A percentile compares a stretch with the other conserved stretches of the same genome.
phyloP scores from a whole-genome alignment of 768 basidiomycete species.

The Mrakia blollopis region DNA sequence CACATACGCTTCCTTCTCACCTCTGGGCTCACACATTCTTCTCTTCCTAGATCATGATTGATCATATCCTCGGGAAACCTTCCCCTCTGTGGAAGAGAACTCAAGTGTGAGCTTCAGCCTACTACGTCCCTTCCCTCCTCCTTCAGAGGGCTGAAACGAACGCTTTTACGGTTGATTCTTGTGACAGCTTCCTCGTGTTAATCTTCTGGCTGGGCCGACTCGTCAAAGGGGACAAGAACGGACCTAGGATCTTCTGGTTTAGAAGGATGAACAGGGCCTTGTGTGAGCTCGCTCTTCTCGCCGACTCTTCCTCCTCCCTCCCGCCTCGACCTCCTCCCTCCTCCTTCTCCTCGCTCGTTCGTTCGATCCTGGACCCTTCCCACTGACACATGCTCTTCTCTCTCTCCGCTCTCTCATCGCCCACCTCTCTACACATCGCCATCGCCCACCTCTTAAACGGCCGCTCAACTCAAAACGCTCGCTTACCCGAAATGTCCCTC shows the following conservation, averaged over 20 bases:
- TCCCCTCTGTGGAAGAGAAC: constrained; percentile 83
- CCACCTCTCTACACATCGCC: not conserved
- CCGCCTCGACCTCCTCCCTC: not conserved
- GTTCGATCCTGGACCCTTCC: too few relatives aligned
- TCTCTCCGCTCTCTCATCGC: not conserved
- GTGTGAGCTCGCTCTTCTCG: constrained; percentile 57
- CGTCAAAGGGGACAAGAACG: constrained; percentile 56
- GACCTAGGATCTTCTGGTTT: constrained; percentile 65
- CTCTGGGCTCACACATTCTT: not conserved
- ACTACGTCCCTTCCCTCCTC: not conserved
- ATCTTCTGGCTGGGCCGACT: constrained; percentile 88
- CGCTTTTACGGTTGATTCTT: not conserved
- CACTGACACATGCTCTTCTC: not conserved
- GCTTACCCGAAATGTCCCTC: too few relatives aligned
- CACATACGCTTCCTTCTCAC: not conserved
- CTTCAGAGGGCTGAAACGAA: not conserved
- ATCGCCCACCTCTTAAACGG: not conserved
- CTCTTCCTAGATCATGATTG: constrained; percentile 61
- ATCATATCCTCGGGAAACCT: constrained; percentile 83
- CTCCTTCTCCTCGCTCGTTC: not conserved
- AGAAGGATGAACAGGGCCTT: constrained; percentile 57
- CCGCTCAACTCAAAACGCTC: not conserved
- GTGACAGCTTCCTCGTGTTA: constrained; percentile 62
- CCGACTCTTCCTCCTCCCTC: constrained; percentile 12
- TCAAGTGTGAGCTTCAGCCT: constrained; percentile 56